Percentiles rank a stretch among this genome's conserved stretches.
Conservation (phyloP, 2,329 filamentous ascomycete genomes). For the Penicillium sp. region DNA sequence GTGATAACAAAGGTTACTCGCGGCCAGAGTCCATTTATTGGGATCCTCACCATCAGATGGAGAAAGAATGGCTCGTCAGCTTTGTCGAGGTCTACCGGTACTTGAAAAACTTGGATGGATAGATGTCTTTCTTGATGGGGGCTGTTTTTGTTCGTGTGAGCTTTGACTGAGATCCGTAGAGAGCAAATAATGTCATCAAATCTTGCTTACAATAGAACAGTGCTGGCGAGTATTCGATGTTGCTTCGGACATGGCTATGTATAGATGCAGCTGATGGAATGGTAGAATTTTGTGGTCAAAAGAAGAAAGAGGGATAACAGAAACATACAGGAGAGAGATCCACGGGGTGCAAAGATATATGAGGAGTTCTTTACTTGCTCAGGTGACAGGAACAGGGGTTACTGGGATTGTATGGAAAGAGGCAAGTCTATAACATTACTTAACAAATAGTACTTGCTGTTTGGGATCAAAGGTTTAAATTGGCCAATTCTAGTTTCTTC, state of each 20-base stretch:
- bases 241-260: not conserved
- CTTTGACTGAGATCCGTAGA: not conserved
- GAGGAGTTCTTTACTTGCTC: no score
- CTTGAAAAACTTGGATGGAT: not conserved
- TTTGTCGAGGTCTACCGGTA: slow-evolving; percentile 16
- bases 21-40: not conserved
- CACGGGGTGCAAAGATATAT: no score
- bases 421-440: no score
- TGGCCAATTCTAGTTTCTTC: no score
- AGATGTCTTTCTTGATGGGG: not conserved
- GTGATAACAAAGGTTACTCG: not conserved
- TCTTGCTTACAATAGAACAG: not conserved
- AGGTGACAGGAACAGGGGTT: no score
- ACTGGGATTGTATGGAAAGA: no score
- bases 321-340: no score
- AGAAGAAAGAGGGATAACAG: not conserved
- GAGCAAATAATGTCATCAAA: not conserved
- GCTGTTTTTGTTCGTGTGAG: not conserved
- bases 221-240: not conserved
- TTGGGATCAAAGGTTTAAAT: not conserved
- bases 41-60: slow-evolving; percentile 16
- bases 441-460: no score
- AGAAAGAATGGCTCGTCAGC: slow-evolving; percentile 18
- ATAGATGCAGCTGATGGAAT: not conserved
- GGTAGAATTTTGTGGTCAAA: not conserved